A percentile compares a stretch with the other conserved stretches of the same genome.
Conservation (phyloP, 1,284 basidiomycete genomes). For the Irpex sp. region DNA sequence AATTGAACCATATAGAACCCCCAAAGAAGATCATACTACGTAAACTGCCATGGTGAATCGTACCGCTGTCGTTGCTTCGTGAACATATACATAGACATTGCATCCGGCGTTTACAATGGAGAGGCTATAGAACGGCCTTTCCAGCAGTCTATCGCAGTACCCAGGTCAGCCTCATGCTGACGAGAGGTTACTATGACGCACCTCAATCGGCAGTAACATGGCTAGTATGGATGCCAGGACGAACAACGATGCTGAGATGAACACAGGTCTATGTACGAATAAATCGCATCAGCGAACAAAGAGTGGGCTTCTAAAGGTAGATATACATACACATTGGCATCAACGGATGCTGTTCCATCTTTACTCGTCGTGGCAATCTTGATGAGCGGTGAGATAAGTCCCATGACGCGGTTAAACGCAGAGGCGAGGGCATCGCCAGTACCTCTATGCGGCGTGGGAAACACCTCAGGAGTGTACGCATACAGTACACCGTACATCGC, state of each 20-base stretch:
- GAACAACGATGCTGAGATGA: neutral
- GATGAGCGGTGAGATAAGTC: neutral
- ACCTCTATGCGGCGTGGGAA: neutral
- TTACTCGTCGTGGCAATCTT: neutral
- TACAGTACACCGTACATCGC: neutral
- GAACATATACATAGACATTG: too few species aligned
- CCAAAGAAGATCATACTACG: too few species aligned
- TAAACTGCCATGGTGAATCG: too few species aligned
- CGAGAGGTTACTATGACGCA: neutral
- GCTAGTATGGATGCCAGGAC: neutral
- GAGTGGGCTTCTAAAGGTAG: neutral
- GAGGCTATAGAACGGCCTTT: neutral
- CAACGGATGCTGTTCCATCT: neutral
- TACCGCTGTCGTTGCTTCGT: too few species aligned
- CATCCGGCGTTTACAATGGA: neutral
- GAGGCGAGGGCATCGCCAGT: neutral
- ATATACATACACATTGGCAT: neutral
- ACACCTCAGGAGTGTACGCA: neutral
- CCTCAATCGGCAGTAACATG: neutral
- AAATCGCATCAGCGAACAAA: neutral
- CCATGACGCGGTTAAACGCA: neutral
- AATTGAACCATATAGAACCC: too few species aligned
- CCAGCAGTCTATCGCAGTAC: neutral
- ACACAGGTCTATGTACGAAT: neutral
- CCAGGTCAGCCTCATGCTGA: too few species aligned